Evolutionary conservation across 148 eudicot species (phyloP).

Genomic region (Drosera capensis): DNA sequence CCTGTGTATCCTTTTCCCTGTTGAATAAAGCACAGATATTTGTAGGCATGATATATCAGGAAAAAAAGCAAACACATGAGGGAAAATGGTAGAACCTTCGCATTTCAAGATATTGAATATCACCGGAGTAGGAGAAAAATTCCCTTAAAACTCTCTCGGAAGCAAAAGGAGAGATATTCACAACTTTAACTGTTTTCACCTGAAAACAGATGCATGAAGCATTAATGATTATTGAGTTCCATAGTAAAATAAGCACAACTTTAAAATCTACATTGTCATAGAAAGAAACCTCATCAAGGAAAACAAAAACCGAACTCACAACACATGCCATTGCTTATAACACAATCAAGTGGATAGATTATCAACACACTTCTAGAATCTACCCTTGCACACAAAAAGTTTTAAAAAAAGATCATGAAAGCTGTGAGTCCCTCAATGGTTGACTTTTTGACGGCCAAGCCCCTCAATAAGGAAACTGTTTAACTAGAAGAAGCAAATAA

Average conservation of each 20-base stretch:
- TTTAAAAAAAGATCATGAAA: too few relatives aligned
- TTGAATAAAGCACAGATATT: neutral
- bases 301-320: neutral
- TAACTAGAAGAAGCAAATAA: too few relatives aligned
- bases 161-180: constrained; percentile 20
- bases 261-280: neutral
- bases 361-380: neutral
- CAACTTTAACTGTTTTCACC: constrained; percentile 31
- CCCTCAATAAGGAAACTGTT: too few relatives aligned
- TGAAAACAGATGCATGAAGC: constrained; percentile 4
- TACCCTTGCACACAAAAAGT: neutral
- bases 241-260: neutral
- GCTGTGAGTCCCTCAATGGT: too few relatives aligned
- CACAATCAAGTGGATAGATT: neutral
- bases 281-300: neutral
- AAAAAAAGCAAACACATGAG: neutral
- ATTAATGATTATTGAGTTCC: too few relatives aligned
- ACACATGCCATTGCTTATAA: neutral
- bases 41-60: neutral
- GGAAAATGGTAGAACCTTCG: constrained; percentile 13
- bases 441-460: too few relatives aligned
- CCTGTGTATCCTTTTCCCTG: constrained; percentile 32
- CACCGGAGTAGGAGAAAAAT: constrained; percentile 36
- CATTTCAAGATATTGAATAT: constrained; percentile 34
- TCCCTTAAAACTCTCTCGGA: constrained; percentile 19